A percentile compares a stretch with the other conserved stretches of the same genome.
These are phyloP conservation scores for Escallonia herrerae DNA, from an alignment of 129 eudicot genomes.

Conservation along the genomic window DNA sequence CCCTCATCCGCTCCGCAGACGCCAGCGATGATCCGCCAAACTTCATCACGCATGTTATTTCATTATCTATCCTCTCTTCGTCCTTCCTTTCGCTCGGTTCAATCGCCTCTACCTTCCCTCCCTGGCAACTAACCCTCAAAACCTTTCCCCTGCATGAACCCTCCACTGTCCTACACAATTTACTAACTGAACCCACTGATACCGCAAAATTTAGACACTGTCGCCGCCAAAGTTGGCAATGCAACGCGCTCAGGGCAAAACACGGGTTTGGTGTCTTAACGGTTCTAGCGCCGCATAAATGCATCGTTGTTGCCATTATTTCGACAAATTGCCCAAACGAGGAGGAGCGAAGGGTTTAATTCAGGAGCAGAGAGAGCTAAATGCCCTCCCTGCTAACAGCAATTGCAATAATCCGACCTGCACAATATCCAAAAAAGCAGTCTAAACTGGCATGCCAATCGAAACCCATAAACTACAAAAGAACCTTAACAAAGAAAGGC, in stretches of 20 bases:
- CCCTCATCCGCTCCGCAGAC: slow-evolving; percentile 89
- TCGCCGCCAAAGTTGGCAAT: slow-evolving; percentile 23
- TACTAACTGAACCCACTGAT: slow-evolving; percentile 16
- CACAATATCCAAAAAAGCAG: too few species aligned
- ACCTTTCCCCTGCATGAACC: slow-evolving; percentile 21
- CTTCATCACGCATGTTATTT: slow-evolving; percentile 88
- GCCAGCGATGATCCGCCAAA: slow-evolving; percentile 98
- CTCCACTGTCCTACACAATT: slow-evolving; percentile 10
- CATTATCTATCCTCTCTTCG: slow-evolving; percentile 30
- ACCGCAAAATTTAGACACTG: slow-evolving; percentile 9
- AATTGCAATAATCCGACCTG: neutral
- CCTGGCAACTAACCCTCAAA: slow-evolving; percentile 41
- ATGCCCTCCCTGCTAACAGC: slow-evolving; percentile 22
- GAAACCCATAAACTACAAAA: too few species aligned
- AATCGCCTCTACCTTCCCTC: slow-evolving; percentile 30
- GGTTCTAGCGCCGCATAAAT: slow-evolving; percentile 33
- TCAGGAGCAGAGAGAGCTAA: slow-evolving; percentile 31
- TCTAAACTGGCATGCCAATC: too few species aligned
- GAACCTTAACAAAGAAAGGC: too few species aligned
- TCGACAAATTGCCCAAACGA: neutral
- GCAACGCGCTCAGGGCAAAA: slow-evolving; percentile 22
- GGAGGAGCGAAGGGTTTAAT: slow-evolving; percentile 12
- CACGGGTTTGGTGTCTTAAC: slow-evolving; percentile 4
- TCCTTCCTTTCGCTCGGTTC: slow-evolving; percentile 23
- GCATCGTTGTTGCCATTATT: slow-evolving; percentile 43